Conservation (phyloP, 768 basidiomycete genomes). For the Chiua virens region DNA sequence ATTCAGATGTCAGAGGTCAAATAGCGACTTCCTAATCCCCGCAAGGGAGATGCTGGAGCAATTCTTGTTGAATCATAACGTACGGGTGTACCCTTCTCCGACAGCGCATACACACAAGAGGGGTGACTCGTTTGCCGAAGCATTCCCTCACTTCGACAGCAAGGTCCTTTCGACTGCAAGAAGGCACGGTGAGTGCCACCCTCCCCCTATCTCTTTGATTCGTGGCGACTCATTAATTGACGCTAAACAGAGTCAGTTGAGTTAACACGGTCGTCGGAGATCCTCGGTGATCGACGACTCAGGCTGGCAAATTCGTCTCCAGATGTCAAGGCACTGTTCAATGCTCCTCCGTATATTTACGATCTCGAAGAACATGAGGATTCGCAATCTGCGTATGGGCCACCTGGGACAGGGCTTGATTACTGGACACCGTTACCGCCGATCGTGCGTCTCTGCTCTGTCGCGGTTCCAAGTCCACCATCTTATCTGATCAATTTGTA, state of each 20-base stretch:
- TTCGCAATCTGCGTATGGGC: conserved; percentile 55
- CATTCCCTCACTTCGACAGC: conserved; percentile 95
- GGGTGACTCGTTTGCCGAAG: conserved; percentile 91
- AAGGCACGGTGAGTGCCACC: conserved; percentile 50
- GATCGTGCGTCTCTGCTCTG: conserved; percentile 51
- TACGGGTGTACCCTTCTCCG: conserved; percentile 78
- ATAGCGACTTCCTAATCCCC: conserved; percentile 88
- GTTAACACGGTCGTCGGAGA: conserved; percentile 59
- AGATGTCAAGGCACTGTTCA: conserved; percentile 94
- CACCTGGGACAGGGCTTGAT: conserved; percentile 53
- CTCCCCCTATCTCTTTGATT: background rate
- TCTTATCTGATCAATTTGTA: conserved; percentile 29
- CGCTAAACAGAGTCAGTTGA: conserved; percentile 68
- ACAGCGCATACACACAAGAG: conserved; percentile 81
- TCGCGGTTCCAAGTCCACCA: conserved; percentile 10
- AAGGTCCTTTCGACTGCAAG: conserved; percentile 83
- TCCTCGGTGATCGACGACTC: conserved; percentile 70
- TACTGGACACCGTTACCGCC: conserved; percentile 79
- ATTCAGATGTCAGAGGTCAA: conserved; percentile 92
- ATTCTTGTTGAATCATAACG: conserved; percentile 80
- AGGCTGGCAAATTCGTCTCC: conserved; percentile 88
- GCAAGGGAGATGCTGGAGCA: conserved; percentile 93
- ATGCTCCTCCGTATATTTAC: conserved; percentile 80
- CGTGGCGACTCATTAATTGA: conserved; percentile 8
- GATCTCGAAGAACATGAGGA: conserved; percentile 75